A percentile compares a stretch with the other conserved stretches of the same genome.
These are phyloP conservation scores for Cryptococcus hybrid DNA, from an alignment of 1,284 basidiomycete genomes.

Conservation along the genomic window DNA sequence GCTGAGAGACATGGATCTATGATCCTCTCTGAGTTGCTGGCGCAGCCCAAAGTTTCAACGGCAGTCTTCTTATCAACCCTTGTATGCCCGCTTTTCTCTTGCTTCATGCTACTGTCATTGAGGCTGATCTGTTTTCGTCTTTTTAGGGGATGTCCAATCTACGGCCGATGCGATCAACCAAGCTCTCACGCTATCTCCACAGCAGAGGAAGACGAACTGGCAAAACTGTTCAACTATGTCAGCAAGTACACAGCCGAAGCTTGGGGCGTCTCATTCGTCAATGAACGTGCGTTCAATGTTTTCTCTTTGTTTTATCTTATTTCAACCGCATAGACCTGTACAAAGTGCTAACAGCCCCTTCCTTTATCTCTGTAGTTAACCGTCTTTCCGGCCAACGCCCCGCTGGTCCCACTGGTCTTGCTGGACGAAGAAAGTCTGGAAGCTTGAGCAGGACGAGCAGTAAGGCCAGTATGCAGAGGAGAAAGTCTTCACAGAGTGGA, in stretches of 20 bases:
- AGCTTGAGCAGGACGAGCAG: conserved; percentile 20
- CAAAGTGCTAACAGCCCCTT: neutral
- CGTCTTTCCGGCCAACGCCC: conserved; percentile 27
- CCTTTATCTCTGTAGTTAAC: conserved; percentile 14
- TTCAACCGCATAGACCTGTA: neutral
- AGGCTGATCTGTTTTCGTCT: neutral
- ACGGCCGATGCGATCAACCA: conserved; percentile 95
- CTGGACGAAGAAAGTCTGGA: conserved; percentile 21
- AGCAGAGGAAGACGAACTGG: conserved; percentile 83
- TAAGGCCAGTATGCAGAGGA: conserved; percentile 14
- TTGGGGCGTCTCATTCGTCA: conserved; percentile 89
- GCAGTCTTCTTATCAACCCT: conserved; percentile 91
- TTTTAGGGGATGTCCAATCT: conserved; percentile 74
- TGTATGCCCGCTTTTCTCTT: conserved; percentile 52
- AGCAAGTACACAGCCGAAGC: conserved; percentile 89
- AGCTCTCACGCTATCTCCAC: conserved; percentile 83
- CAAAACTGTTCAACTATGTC: conserved; percentile 90
- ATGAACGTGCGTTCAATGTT: conserved; percentile 57
- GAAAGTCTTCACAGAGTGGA: too few species aligned
- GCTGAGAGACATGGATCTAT: conserved; percentile 89
- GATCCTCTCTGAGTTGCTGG: conserved; percentile 97
- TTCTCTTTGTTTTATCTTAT: neutral
- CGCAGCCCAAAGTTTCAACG: conserved; percentile 92
- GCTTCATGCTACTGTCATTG: neutral
- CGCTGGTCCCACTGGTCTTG: conserved; percentile 22